Conservation (phyloP, 1,139 yeast genomes). For the Debaryomycetaceae sp. region DNA sequence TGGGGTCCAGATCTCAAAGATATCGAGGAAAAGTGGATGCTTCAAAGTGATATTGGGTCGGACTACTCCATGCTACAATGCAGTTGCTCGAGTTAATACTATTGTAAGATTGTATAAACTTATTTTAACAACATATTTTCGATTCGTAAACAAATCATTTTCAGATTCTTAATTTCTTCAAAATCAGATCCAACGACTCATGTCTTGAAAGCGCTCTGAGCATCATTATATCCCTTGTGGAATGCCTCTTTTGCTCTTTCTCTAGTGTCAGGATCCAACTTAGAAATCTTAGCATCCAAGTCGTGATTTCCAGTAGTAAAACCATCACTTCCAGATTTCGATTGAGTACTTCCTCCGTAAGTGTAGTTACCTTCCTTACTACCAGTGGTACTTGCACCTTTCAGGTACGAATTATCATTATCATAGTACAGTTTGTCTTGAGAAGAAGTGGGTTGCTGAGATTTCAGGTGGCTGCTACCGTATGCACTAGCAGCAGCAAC, state of each 20-base stretch:
- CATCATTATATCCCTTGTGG: constrained; percentile 36
- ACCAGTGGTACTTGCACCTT: neutral
- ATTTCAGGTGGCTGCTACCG: constrained; percentile 1
- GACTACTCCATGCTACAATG: constrained; percentile 58
- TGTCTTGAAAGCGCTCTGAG: constrained; percentile 23
- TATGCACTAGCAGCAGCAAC: constrained; percentile 1
- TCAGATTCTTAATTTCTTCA: no score
- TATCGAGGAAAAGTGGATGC: constrained; percentile 52
- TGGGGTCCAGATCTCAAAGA: constrained; percentile 69
- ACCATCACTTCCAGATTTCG: constrained; percentile 7
- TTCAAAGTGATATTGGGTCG: constrained; percentile 43
- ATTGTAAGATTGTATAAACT: neutral
- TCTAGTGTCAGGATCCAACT: constrained; percentile 32
- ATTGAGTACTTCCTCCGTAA: neutral
- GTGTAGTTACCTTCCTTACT: neutral
- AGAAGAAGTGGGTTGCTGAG: neutral
- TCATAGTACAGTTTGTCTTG: neutral
- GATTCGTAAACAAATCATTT: no score
- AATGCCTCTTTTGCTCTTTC: constrained; percentile 38
- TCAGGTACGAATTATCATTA: constrained; percentile 1
- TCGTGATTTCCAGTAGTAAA: constrained; percentile 34
- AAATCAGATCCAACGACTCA: constrained; percentile 1
- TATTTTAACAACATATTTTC: no score
- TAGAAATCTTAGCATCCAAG: constrained; percentile 31
- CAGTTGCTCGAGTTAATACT: constrained; percentile 55